These are phyloP conservation scores for Daldinia caldariorum DNA, from an alignment of 495 filamentous ascomycete genomes.

Conservation along the genomic window DNA sequence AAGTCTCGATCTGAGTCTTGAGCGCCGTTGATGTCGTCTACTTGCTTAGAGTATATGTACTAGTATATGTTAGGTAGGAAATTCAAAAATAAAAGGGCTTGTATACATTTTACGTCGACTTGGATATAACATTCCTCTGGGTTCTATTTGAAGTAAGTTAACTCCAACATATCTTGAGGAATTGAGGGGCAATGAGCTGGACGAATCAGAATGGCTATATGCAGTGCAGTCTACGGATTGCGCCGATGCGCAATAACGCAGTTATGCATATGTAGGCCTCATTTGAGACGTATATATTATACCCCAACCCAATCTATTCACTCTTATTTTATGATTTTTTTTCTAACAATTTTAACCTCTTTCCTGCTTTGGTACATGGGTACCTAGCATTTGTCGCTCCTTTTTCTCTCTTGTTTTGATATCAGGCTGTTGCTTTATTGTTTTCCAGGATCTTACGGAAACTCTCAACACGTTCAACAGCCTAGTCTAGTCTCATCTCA, in stretches of 20 bases:
- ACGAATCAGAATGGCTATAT: neutral
- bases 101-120: neutral
- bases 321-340: neutral
- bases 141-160: neutral
- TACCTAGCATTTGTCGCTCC: conserved; percentile 4
- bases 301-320: neutral
- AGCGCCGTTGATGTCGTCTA: conserved; percentile 2
- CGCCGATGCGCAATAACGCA: conserved; percentile 34
- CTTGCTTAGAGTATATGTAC: conserved; percentile 17
- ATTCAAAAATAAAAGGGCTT: neutral
- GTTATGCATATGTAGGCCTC: conserved; percentile 14
- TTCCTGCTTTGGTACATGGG: too few species aligned
- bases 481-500: too few species aligned
- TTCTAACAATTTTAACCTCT: too few species aligned
- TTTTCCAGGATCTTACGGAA: neutral
- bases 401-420: neutral
- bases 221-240: conserved; percentile 16
- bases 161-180: neutral
- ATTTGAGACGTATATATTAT: neutral
- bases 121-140: neutral
- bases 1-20: conserved; percentile 11
- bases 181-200: conserved; percentile 13
- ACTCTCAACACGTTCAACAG: neutral
- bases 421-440: neutral
- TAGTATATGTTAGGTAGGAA: conserved; percentile 1